phyloP scores from a whole-genome alignment of 2,329 filamentous ascomycete species.

The Lasiodiplodia sp. region DNA sequence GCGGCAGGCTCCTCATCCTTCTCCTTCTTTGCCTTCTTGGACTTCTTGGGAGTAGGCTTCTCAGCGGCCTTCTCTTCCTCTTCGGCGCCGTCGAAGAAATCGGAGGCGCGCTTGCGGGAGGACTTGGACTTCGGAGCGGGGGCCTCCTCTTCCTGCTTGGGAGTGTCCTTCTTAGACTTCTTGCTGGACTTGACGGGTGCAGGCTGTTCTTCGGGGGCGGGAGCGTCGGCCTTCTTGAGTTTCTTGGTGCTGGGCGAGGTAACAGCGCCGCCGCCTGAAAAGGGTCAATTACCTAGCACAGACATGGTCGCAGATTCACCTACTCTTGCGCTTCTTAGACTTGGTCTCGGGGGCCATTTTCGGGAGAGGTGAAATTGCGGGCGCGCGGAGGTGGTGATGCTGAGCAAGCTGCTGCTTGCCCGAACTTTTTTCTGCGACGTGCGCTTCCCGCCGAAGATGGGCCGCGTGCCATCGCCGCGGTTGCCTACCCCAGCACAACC shows the following conservation, averaged over 20 bases:
- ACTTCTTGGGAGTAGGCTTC: slow-evolving; percentile 33
- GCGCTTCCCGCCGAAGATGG: slow-evolving; percentile 21
- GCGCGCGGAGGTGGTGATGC: slow-evolving; percentile 29
- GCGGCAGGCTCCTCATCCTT: slow-evolving; percentile 5
- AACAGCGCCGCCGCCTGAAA: slow-evolving; percentile 44
- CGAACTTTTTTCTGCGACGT: slow-evolving; percentile 36
- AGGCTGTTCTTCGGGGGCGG: slow-evolving; percentile 15
- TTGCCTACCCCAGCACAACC: background rate
- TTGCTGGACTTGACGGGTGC: slow-evolving; percentile 28
- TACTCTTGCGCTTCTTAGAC: slow-evolving; percentile 64
- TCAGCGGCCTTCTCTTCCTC: slow-evolving; percentile 30
- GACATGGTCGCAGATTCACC: background rate
- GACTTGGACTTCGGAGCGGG: slow-evolving; percentile 37
- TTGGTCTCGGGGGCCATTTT: slow-evolving; percentile 63
- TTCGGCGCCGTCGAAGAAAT: slow-evolving; percentile 40
- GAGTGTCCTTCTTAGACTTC: slow-evolving; percentile 25
- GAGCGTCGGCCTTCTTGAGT: slow-evolving; percentile 43
- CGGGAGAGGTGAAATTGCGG: slow-evolving; percentile 31
- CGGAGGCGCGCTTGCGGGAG: slow-evolving; percentile 46
- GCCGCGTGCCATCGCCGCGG: slow-evolving; percentile 5
- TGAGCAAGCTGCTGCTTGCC: slow-evolving; percentile 32
- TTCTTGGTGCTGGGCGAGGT: slow-evolving; percentile 48
- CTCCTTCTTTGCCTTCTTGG: slow-evolving; percentile 37
- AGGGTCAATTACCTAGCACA: slow-evolving; percentile 32
- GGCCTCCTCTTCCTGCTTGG: slow-evolving; percentile 36